Evolutionary conservation across 768 basidiomycete genomes (phyloP).

Genomic region (Paxillus ammoniavirescens): DNA sequence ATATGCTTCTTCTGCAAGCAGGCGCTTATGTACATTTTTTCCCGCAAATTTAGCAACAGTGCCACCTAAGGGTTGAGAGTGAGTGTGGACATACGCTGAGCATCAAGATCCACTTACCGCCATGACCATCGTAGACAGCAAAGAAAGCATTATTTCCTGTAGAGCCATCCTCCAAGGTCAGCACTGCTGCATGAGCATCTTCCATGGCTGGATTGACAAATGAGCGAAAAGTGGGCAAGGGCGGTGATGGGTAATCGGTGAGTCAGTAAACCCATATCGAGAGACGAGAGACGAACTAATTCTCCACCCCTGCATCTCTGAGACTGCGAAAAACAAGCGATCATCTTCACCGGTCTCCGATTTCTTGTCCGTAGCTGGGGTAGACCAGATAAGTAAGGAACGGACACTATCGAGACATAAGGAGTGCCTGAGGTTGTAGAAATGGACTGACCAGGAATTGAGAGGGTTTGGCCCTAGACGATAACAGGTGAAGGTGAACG

Average conservation of each 20-base stretch:
- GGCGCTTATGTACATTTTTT: slow-evolving; percentile 74
- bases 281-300: slow-evolving; percentile 67
- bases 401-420: not conserved
- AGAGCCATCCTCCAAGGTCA: slow-evolving; percentile 59
- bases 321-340: slow-evolving; percentile 70
- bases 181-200: slow-evolving; percentile 81
- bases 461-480: slow-evolving; percentile 81
- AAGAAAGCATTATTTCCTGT: slow-evolving; percentile 74
- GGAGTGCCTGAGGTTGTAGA: slow-evolving; percentile 1
- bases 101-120: slow-evolving; percentile 53
- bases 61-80: slow-evolving; percentile 49
- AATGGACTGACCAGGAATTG: slow-evolving; percentile 61
- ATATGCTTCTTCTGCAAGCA: slow-evolving; percentile 72
- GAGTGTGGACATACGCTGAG: not conserved
- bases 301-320: slow-evolving; percentile 99
- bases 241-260: slow-evolving; percentile 1
- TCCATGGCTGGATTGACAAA: slow-evolving; percentile 77
- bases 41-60: slow-evolving; percentile 88
- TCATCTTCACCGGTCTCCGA: slow-evolving; percentile 71
- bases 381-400: slow-evolving; percentile 14
- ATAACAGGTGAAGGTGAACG: slow-evolving; percentile 4
- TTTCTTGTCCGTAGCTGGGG: slow-evolving; percentile 76
- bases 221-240: not conserved
- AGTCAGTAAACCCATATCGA: not conserved
- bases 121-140: slow-evolving; percentile 98